These are phyloP conservation scores for Endocalyx cinctus DNA, from an alignment of 2,329 filamentous ascomycete genomes.

Conservation along the genomic window DNA sequence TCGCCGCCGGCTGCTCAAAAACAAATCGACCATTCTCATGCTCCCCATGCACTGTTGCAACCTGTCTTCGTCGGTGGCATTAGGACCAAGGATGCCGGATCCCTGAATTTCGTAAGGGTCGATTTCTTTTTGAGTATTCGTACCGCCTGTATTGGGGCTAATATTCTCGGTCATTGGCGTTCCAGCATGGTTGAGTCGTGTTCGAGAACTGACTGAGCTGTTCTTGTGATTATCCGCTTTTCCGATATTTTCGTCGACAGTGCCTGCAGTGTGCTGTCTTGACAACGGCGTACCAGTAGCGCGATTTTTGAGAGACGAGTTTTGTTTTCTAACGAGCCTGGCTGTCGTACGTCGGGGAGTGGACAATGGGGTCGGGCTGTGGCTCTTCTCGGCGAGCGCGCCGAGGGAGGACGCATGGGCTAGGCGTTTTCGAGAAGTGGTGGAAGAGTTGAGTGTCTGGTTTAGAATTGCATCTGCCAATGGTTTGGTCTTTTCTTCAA, in stretches of 20 bases:
- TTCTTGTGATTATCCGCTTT: constrained; percentile 9
- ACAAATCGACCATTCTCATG: constrained; percentile 50
- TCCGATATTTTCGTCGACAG: constrained; percentile 12
- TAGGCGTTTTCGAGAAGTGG: constrained; percentile 8
- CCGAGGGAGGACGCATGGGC: constrained; percentile 13
- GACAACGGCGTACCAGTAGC: too few relatives aligned
- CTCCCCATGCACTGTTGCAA: constrained; percentile 36
- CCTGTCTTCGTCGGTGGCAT: constrained; percentile 3
- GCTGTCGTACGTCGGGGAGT: constrained; percentile 8
- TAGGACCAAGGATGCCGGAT: constrained; percentile 11
- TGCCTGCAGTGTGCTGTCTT: too few relatives aligned
- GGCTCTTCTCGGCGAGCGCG: constrained; percentile 10
- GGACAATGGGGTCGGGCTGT: constrained; percentile 7
- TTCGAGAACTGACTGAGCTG: constrained; percentile 9
- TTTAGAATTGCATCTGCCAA: too few relatives aligned
- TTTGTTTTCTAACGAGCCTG: constrained; percentile 11
- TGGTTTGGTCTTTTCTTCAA: too few relatives aligned
- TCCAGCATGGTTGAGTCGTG: constrained; percentile 2
- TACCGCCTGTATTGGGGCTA: constrained; percentile 10
- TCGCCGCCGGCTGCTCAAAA: constrained; percentile 45
- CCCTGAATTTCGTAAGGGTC: constrained; percentile 15
- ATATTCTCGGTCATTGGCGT: constrained; percentile 19
- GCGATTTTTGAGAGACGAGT: too few relatives aligned
- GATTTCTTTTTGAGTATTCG: too few relatives aligned
- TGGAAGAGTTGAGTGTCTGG: constrained; percentile 1